phyloP scores from a whole-genome alignment of 805 yeast genomes.

The Yarrowia divulgata region DNA sequence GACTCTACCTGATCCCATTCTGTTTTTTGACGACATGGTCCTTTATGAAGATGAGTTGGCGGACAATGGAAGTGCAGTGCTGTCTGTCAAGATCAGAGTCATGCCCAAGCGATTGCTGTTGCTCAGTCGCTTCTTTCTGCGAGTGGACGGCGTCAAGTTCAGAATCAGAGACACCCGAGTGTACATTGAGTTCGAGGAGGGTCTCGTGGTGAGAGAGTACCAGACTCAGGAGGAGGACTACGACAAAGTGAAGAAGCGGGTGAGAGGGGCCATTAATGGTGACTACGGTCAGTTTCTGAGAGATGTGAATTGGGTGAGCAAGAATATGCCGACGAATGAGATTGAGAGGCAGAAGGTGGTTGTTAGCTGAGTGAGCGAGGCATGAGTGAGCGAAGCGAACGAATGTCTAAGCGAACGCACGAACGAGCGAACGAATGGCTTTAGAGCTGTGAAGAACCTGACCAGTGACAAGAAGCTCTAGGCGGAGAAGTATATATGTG shows the following conservation, averaged over 20 bases:
- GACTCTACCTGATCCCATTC: slow-evolving; percentile 78
- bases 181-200: slow-evolving; percentile 75
- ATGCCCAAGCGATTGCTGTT: slow-evolving; percentile 82
- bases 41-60: slow-evolving; percentile 95
- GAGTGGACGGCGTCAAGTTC: slow-evolving; percentile 90
- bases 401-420: too few relatives aligned
- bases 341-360: slow-evolving; percentile 50
- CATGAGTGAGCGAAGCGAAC: too few relatives aligned
- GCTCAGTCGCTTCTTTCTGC: slow-evolving; percentile 76
- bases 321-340: slow-evolving; percentile 59
- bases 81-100: slow-evolving; percentile 81
- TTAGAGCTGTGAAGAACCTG: too few relatives aligned
- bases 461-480: too few relatives aligned
- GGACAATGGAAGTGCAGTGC: slow-evolving; percentile 88
- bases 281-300: slow-evolving; percentile 76
- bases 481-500: slow-evolving; percentile 6
- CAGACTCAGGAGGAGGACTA: slow-evolving; percentile 70
- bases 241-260: slow-evolving; percentile 52
- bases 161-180: slow-evolving; percentile 85
- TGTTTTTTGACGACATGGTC: slow-evolving; percentile 87
- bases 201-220: slow-evolving; percentile 74
- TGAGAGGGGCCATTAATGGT: slow-evolving; percentile 63
- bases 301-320: slow-evolving; percentile 86
- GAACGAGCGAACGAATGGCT: background rate
- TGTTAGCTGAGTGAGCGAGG: background rate